Conservation (phyloP, 1,284 basidiomycete species). For the Cutaneotrichosporon cyanovorans region DNA sequence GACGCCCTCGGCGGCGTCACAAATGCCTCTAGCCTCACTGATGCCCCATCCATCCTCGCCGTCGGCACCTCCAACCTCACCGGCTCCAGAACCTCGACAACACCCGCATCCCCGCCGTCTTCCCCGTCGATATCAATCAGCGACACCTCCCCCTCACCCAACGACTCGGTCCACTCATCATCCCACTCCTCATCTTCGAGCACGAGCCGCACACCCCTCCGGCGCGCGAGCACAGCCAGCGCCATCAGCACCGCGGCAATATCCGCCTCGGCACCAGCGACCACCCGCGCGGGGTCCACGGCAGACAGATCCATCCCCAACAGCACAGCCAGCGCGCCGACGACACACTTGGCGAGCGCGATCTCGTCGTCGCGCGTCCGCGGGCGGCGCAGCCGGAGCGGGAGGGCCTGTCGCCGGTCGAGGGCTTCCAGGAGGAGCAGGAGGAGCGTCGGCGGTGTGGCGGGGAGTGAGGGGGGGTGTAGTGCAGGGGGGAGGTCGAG, state of each 20-base stretch:
- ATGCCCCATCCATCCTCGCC: too few species aligned
- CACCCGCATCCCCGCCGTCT: neutral
- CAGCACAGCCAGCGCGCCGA: constrained; percentile 25
- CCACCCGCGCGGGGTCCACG: constrained; percentile 20
- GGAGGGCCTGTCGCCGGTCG: constrained; percentile 14
- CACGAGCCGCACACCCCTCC: constrained; percentile 16
- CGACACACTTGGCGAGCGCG: constrained; percentile 22
- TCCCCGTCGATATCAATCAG: neutral
- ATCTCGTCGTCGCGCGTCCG: constrained; percentile 16
- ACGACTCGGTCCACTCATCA: neutral
- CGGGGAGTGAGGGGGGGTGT: constrained; percentile 14
- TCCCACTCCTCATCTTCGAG: constrained; percentile 2
- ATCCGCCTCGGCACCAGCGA: constrained; percentile 17
- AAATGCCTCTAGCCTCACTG: neutral
- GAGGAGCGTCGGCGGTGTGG: constrained; percentile 26
- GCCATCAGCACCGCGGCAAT: constrained; percentile 27
- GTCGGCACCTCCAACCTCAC: too few species aligned
- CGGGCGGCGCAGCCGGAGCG: constrained; percentile 15
- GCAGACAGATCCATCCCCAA: constrained; percentile 23
- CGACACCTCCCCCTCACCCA: neutral
- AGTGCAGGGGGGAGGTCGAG: constrained; percentile 20
- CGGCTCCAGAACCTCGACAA: neutral
- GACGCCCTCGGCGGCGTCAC: neutral
- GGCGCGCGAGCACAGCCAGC: constrained; percentile 24
- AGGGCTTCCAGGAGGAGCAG: constrained; percentile 23